Evolutionary conservation across 768 basidiomycete species (phyloP), one percentile per base, ranked within the genome.

Genomic region (Gautieria morchelliformis): DNA sequence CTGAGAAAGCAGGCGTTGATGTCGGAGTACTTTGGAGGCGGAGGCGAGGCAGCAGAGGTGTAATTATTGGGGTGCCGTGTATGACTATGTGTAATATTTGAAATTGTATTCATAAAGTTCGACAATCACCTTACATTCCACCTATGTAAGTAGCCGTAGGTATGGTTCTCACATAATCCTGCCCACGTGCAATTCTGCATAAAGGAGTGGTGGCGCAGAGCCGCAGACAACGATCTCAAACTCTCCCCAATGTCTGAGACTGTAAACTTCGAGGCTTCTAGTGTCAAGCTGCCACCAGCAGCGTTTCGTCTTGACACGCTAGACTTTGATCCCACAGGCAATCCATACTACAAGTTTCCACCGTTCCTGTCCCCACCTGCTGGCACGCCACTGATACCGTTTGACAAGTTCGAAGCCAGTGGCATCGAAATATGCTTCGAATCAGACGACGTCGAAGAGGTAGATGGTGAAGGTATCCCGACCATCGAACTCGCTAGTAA

Each of bases 1-100:
- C 72, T 93, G 60, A 77, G 87, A 66, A 94, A 95, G 72, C 79
- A 84, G 71, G 85, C 85, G 20, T 69, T 95, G 45, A 81, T 91
- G 56, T 85, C 90, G 64, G 91, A 96, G 68, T 85, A 85, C 61
- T 76, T 81, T 62, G 83, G 80, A 14, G 51, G 10, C 5, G 35
- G 33, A 14, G 51, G 37, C 3, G 37, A 12, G 33, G 35, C 51
- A n/a, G 48, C n/a, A 20, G 48, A 27, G 6, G 51, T 11, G 51
- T 35, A 35, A 33, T 35, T 37, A 52, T 52, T 10, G 33, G 33
- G 32, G 19, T 40, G 35, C 14, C 27, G 27, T 52, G 51, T 52
- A 52, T 19, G 32, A 37, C 30, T 52, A 52, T 40, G 30, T 52
- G 51, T 52, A 37, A 35, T 37, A 19, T 35, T 52, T 49, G 15